Evolutionary conservation across 2,329 filamentous ascomycete species (phyloP).

Genomic region (Graphium sp.): DNA sequence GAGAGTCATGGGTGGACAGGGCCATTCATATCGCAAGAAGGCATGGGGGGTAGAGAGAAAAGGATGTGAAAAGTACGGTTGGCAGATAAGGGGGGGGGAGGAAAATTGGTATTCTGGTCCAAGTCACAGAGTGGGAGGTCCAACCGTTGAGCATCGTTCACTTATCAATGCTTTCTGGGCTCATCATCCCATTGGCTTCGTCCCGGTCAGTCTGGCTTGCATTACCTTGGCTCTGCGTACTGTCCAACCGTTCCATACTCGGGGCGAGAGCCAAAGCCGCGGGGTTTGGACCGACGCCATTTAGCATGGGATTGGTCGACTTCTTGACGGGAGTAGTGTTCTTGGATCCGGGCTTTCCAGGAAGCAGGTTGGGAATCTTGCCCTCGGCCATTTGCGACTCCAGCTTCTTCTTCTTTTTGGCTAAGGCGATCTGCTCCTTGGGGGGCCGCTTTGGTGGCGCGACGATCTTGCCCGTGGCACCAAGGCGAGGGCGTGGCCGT

Average conservation of each 20-base stretch:
- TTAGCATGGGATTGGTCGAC: conserved; percentile 19
- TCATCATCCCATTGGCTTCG: conserved; percentile 62
- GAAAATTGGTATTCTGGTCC: too few relatives aligned
- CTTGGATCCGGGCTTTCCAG: conserved; percentile 15
- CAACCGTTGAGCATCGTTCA: too few relatives aligned
- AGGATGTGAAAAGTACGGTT: not conserved
- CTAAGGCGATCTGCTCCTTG: conserved; percentile 66
- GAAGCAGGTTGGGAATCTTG: conserved; percentile 18
- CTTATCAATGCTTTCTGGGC: conserved; percentile 55
- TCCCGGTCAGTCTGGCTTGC: conserved; percentile 52
- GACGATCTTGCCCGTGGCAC: conserved; percentile 69
- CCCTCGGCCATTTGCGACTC: conserved; percentile 40
- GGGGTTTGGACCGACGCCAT: conserved; percentile 19
- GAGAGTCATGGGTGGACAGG: too few relatives aligned
- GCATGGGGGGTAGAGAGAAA: not conserved
- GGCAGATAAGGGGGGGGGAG: not conserved
- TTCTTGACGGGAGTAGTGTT: conserved; percentile 34
- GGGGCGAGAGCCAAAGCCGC: conserved; percentile 21
- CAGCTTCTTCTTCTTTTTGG: conserved; percentile 77
- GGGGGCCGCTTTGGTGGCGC: conserved; percentile 69
- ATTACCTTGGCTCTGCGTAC: conserved; percentile 37
- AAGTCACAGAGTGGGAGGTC: too few relatives aligned
- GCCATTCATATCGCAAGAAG: too few relatives aligned
- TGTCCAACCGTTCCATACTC: conserved; percentile 41
- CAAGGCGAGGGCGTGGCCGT: conserved; percentile 47